Base-by-base conservation (phyloP, 2,329 filamentous ascomycete species). In the Penicillium hesseltinei region DNA sequence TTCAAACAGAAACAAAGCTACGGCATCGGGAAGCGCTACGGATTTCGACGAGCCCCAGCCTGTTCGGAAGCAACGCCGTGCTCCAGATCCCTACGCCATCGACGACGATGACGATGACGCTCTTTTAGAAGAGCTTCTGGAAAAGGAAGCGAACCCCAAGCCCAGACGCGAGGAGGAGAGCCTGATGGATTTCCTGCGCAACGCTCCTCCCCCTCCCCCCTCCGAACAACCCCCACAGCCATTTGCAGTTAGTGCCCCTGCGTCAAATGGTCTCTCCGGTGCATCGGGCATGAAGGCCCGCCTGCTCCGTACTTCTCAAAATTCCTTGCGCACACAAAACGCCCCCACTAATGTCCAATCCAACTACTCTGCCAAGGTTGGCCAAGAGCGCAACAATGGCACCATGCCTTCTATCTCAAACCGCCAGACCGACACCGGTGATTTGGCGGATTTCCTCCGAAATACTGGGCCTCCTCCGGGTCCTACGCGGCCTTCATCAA, bases 81-180 rank as follows among this genome's bases (percentile, higher is more conserved):
- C 92, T 51, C 89, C 85, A 56, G 94, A 99, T 68, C 94, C 93
- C 0, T 97, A 97, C 64, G 91, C 92, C n/a, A 91, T 97, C 62
- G 92, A 97, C 69, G 65, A 66, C 23, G 80, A 86, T 31, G 78
- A 78, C 52, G 89, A 87, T 66, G 88, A 91, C 55, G 81, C 86
- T 2, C 79, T 84, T 31, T 71, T 82, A 21, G 73, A 80, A 35
- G 60, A 63, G 48, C 50, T 67, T 15, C 56, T 66, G 40, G 49
- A 57, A 52, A 27, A 42, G 23, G 54, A 57, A 42, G 21, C 40
- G 4, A 62, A 66, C 29, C 57, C 67, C n/a, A 71, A 74, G 52
- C 71, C 71, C 9, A 63, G 68, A 42, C 71, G 73, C n/a, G 67
- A 77, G 21, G 77, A 80, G 62, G 78, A 80, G 62, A 79, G 77